phyloP scores from a whole-genome alignment of 306 rosid genomes.

The Prunus mongolica region DNA sequence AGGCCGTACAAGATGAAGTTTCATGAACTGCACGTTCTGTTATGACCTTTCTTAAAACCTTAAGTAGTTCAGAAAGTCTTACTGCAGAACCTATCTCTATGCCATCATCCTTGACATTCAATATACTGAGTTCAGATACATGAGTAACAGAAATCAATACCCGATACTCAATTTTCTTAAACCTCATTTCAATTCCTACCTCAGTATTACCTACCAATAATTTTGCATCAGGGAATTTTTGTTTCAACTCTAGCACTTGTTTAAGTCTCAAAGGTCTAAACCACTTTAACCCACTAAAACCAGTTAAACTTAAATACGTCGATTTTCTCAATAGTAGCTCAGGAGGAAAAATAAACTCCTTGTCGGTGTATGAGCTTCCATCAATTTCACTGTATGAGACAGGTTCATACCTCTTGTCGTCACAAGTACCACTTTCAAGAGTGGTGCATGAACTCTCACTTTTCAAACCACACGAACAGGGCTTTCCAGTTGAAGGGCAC shows the following conservation, averaged over 20 bases:
- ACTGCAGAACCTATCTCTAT: conserved; percentile 86
- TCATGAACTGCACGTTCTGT: conserved; percentile 61
- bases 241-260: conserved; percentile 66
- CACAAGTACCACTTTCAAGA: conserved; percentile 25
- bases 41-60: conserved; percentile 47
- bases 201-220: conserved; percentile 83
- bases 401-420: conserved; percentile 36
- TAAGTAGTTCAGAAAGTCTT: conserved; percentile 73
- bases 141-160: conserved; percentile 66
- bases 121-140: conserved; percentile 68
- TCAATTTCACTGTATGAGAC: conserved; percentile 68
- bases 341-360: conserved; percentile 91
- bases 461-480: conserved; percentile 69
- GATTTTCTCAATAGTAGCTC: conserved; percentile 62
- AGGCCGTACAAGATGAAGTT: conserved; percentile 73
- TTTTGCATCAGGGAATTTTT: conserved; percentile 70
- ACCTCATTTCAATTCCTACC: conserved; percentile 95
- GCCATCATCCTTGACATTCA: conserved; percentile 62
- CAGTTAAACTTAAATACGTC: conserved; percentile 53
- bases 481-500: conserved; percentile 94
- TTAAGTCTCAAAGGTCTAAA: conserved; percentile 70
- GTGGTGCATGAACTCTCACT: conserved; percentile 29
- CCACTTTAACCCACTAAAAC: conserved; percentile 82
- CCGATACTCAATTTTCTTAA: conserved; percentile 63
- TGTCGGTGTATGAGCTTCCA: conserved; percentile 74